Evolutionary conservation across 2,329 filamentous ascomycete species (phyloP).

Genomic region (Ophiostoma pallidulum): DNA sequence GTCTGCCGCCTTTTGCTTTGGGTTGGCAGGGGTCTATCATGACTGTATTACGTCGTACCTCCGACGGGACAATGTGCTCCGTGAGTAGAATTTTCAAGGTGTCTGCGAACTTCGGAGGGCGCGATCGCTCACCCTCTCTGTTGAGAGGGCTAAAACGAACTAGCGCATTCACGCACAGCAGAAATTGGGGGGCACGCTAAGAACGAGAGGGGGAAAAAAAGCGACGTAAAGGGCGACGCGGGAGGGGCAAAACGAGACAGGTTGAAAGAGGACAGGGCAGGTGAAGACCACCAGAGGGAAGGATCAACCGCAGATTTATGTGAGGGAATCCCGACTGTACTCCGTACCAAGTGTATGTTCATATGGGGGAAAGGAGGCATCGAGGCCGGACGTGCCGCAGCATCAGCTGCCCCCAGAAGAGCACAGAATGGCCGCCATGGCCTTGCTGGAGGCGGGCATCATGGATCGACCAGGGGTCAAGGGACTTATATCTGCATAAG

Average conservation of each 20-base stretch:
- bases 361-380: too few relatives aligned
- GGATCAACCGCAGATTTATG: too few relatives aligned
- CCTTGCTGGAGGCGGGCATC: too few relatives aligned
- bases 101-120: conserved; percentile 9
- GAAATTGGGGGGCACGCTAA: not conserved
- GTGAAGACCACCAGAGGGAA: not conserved
- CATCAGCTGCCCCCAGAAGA: too few relatives aligned
- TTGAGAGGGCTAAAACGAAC: conserved; percentile 5
- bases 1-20: not conserved
- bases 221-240: not conserved
- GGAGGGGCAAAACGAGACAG: not conserved
- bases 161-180: not conserved
- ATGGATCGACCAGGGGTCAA: too few relatives aligned
- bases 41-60: conserved; percentile 2
- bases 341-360: too few relatives aligned
- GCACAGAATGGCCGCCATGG: too few relatives aligned
- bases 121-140: conserved; percentile 3
- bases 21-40: not conserved
- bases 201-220: not conserved
- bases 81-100: conserved; percentile 6
- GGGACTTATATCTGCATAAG: too few relatives aligned
- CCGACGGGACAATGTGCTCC: conserved; percentile 11
- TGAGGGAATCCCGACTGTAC: too few relatives aligned
- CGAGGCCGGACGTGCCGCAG: too few relatives aligned
- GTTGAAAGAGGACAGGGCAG: conserved; percentile 3